Base-by-base conservation (phyloP, 1,284 basidiomycete genomes). In the Uromyces viciae-fabae region DNA sequence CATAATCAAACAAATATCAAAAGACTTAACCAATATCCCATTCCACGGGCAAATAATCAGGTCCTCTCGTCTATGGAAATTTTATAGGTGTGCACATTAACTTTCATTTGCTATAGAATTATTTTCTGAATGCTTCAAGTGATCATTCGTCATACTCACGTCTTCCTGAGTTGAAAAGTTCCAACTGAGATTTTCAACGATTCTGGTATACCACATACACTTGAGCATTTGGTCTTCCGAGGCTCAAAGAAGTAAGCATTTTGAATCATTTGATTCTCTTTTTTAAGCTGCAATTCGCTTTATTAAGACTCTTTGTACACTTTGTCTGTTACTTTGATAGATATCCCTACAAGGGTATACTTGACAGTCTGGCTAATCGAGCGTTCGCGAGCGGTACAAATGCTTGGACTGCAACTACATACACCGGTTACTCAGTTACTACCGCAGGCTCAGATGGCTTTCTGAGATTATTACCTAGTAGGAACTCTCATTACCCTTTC, bases 401-500 rank as follows among this genome's bases (percentile, higher is more conserved):
- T 83, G 90, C 90, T 0, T 89, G 89, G 89, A 89, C 88, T 17
- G 88, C 87, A 5, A 88, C 87, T 82, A 88, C 89, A 76, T 84
- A 86, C 82, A 86, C 77, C 5, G 94, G 94, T 11, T 99, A 98
- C 86, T 98, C 96, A 0, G 92, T 97, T 82, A 93, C 93, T 25
- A 99, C 96, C 2, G 97, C 97, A 22, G 97, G 97, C 82, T 92
- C 92, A 82, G 93, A 97, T 85, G 97, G 97, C 2, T 98, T 99
- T 86, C 88, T 99, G 54, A 93, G 95, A 84, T 90, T 99, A 82
- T 88, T 99, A 25, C 96, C 96, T 3, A 83, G 85, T 86, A 52
- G 58, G 84, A 15, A 17, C 19, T 81, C 42, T 19, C 1, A 22
- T 42, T 36, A 17, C 46, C 8, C 42, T 74, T 25, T 8, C 22